A percentile compares a stretch with the other conserved stretches of the same genome.
phyloP scores from a whole-genome alignment of 73 alveolate genomes.

The Paramecium sexaurelia region DNA sequence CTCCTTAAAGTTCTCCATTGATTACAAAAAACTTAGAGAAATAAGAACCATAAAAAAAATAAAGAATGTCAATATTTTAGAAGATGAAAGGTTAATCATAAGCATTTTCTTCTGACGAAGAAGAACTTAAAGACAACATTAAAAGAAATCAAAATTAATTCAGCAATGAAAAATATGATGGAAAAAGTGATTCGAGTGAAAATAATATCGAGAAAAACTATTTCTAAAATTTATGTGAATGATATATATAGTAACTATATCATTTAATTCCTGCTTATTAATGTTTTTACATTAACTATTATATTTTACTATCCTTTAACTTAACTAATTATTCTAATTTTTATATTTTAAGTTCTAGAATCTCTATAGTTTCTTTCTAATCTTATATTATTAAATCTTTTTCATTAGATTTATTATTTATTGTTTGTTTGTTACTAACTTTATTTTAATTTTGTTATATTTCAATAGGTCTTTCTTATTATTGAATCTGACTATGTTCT shows the following conservation, averaged over 20 bases:
- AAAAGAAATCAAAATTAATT: not conserved
- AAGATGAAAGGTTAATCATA: not conserved
- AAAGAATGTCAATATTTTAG: slow-evolving; percentile 18
- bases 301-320: slow-evolving; percentile 68
- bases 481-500: not conserved
- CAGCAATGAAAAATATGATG: not conserved
- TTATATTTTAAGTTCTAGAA: slow-evolving; percentile 65
- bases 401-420: not conserved
- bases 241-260: not conserved
- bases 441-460: not conserved
- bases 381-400: slow-evolving; percentile 61
- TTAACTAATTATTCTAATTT: slow-evolving; percentile 68
- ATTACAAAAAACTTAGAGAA: not conserved
- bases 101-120: slow-evolving; percentile 26
- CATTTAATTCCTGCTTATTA: slow-evolving; percentile 68
- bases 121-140: not conserved
- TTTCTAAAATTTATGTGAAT: slow-evolving; percentile 18
- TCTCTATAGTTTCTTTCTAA: slow-evolving; percentile 71
- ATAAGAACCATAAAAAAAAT: not conserved
- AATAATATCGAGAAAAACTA: not conserved
- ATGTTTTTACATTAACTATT: slow-evolving; percentile 56
- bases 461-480: not conserved
- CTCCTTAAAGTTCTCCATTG: slow-evolving; percentile 29
- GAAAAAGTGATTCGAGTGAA: not conserved
- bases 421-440: not conserved